These are phyloP conservation scores for Sporothrix curviconia DNA, from an alignment of 2,329 filamentous ascomycete species.

Conservation along the genomic window DNA sequence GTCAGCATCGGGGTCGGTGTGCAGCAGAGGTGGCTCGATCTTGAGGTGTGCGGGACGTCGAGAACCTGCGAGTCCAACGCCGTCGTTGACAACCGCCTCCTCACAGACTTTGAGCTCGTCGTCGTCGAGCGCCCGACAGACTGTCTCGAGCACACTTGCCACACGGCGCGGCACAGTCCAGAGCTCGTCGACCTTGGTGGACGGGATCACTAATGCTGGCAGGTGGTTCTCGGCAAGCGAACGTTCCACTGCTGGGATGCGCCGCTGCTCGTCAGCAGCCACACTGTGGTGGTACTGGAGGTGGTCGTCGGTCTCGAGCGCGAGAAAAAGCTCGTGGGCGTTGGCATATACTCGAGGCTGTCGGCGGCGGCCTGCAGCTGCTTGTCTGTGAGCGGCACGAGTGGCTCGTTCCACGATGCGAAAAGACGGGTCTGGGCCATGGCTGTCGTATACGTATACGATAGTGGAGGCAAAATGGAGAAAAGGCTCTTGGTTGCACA, in stretches of 20 bases:
- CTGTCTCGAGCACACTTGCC: background rate
- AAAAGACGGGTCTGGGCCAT: background rate
- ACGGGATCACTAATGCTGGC: background rate
- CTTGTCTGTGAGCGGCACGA: background rate
- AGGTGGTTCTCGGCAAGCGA: constrained; percentile 5
- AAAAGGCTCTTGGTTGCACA: no score
- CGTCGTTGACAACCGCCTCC: background rate
- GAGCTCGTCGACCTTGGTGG: constrained; percentile 3
- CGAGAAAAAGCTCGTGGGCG: constrained; percentile 10
- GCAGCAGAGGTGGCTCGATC: constrained; percentile 14
- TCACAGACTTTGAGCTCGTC: background rate
- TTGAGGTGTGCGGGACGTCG: background rate
- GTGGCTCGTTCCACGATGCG: background rate
- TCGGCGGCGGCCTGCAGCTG: background rate
- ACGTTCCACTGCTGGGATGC: background rate
- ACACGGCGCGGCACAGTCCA: constrained; percentile 12
- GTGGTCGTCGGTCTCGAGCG: constrained; percentile 8
- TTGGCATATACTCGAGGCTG: constrained; percentile 5
- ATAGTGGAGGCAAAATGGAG: no score
- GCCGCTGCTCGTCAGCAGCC: background rate
- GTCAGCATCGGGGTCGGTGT: constrained; percentile 11
- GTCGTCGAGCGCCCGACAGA: background rate
- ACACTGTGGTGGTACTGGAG: constrained; percentile 4
- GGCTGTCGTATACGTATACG: no score
- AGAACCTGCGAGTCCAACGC: background rate